A percentile compares a stretch with the other conserved stretches of the same genome.
phyloP scores from a whole-genome alignment of 345 rosid species.

The Populus nigra region DNA sequence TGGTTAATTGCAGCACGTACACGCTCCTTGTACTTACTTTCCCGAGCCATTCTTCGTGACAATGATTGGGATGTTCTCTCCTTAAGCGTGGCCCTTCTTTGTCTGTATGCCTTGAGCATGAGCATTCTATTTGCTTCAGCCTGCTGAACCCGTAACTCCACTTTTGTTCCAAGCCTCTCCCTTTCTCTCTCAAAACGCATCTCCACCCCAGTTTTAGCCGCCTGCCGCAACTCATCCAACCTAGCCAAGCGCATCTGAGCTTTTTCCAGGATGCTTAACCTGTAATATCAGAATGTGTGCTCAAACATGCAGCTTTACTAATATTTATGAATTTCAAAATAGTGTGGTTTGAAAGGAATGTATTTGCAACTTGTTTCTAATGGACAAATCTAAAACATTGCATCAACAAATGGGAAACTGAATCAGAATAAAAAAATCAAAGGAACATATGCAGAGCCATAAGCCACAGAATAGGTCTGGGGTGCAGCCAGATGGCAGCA shows the following conservation, averaged over 20 bases:
- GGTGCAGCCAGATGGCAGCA: too few relatives aligned
- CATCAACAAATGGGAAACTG: too few relatives aligned
- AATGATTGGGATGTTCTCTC: conserved; percentile 87
- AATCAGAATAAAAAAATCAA: too few relatives aligned
- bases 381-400: too few relatives aligned
- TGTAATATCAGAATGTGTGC: conserved; percentile 13
- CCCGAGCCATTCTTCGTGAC: conserved; percentile 69
- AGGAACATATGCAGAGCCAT: too few relatives aligned
- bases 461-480: too few relatives aligned
- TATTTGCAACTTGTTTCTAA: neutral
- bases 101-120: conserved; percentile 65
- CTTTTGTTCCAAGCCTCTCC: conserved; percentile 76
- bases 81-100: conserved; percentile 64
- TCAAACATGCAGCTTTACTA: too few relatives aligned
- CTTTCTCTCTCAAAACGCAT: conserved; percentile 72
- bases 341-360: too few relatives aligned
- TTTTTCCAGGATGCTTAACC: conserved; percentile 73
- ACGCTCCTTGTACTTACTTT: conserved; percentile 86
- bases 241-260: conserved; percentile 82
- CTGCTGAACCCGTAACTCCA: conserved; percentile 73
- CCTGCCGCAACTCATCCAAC: conserved; percentile 88
- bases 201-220: conserved; percentile 76
- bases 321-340: too few relatives aligned
- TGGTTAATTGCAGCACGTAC: conserved; percentile 80
- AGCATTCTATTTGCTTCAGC: conserved; percentile 93